Conservation (phyloP, 1,284 basidiomycete species). For the Trichosporon ovoides region DNA sequence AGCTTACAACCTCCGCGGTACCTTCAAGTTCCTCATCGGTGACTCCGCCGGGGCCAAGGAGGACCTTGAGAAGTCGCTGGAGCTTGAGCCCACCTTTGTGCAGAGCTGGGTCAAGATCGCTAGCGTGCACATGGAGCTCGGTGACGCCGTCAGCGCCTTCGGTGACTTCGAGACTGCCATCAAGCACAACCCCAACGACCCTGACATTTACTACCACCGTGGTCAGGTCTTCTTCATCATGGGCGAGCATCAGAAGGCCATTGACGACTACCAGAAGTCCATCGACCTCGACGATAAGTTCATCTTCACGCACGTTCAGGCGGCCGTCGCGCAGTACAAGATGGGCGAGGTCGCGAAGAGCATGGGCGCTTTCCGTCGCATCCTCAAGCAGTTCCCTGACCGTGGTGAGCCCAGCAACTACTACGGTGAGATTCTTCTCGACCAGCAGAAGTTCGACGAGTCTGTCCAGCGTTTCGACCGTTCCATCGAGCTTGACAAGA, state of each 20-base stretch:
- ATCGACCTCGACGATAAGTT: conserved; percentile 64
- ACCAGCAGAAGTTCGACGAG: conserved; percentile 84
- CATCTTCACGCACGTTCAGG: conserved; percentile 67
- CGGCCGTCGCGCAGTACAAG: conserved; percentile 97
- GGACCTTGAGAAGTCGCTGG: conserved; percentile 75
- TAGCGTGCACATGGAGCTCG: conserved; percentile 94
- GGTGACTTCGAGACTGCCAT: conserved; percentile 88
- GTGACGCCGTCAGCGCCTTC: conserved; percentile 70
- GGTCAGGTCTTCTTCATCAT: conserved; percentile 98
- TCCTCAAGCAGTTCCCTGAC: conserved; percentile 72
- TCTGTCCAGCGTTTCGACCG: conserved; percentile 93
- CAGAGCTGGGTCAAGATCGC: conserved; percentile 97
- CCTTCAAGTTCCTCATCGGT: conserved; percentile 92
- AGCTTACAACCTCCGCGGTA: conserved; percentile 88
- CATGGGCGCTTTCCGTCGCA: conserved; percentile 83
- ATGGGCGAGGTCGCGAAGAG: conserved; percentile 67
- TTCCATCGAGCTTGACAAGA: conserved; percentile 81
- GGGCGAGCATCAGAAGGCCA: conserved; percentile 78
- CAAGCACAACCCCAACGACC: conserved; percentile 72
- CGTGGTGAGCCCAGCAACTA: conserved; percentile 84
- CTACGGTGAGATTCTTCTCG: conserved; percentile 91
- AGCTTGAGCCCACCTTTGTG: conserved; percentile 68
- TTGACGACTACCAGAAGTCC: conserved; percentile 85
- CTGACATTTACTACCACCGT: conserved; percentile 98
- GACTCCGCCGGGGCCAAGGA: conserved; percentile 78